Evolutionary conservation across 495 filamentous ascomycete species (phyloP).

Genomic region (Aspergillus haitiensis): DNA sequence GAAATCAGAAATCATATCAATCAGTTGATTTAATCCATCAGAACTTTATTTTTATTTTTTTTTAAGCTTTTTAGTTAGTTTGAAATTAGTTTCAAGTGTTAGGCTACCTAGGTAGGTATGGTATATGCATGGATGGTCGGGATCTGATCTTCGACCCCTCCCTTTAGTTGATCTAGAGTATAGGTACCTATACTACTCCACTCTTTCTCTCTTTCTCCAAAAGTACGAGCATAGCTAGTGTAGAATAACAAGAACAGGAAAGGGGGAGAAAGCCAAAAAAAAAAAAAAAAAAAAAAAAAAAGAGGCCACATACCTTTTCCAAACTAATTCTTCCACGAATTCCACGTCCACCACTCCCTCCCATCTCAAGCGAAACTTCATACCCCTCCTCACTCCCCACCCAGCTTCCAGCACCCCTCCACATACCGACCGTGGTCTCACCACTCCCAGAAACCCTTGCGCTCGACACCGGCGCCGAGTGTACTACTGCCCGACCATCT

Average conservation of each 20-base stretch:
- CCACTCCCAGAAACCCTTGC: neutral
- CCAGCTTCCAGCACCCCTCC: constrained; percentile 15
- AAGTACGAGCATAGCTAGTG: neutral
- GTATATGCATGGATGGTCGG: too few relatives aligned
- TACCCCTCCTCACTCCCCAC: constrained; percentile 15
- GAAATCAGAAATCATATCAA: too few relatives aligned
- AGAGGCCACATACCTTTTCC: neutral
- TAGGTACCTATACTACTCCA: too few relatives aligned
- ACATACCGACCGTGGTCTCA: constrained; percentile 7
- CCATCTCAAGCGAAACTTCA: constrained; percentile 14
- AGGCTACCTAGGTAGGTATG: too few relatives aligned
- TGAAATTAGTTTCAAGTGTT: too few relatives aligned
- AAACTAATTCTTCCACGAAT: constrained; percentile 14
- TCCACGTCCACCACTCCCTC: neutral
- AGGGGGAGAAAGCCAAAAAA: neutral
- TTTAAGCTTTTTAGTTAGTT: too few relatives aligned
- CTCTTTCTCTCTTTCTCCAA: too few relatives aligned
- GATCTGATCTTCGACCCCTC: too few relatives aligned
- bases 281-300: neutral
- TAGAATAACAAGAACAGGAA: neutral
- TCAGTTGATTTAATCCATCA: too few relatives aligned
- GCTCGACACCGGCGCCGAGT: neutral
- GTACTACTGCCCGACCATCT: constrained; percentile 15
- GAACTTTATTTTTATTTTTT: too few relatives aligned
- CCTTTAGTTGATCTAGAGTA: too few relatives aligned